These are phyloP conservation scores for Dactylorhiza incarnata DNA, from an alignment of 106 monocot genomes.

Conservation along the genomic window DNA sequence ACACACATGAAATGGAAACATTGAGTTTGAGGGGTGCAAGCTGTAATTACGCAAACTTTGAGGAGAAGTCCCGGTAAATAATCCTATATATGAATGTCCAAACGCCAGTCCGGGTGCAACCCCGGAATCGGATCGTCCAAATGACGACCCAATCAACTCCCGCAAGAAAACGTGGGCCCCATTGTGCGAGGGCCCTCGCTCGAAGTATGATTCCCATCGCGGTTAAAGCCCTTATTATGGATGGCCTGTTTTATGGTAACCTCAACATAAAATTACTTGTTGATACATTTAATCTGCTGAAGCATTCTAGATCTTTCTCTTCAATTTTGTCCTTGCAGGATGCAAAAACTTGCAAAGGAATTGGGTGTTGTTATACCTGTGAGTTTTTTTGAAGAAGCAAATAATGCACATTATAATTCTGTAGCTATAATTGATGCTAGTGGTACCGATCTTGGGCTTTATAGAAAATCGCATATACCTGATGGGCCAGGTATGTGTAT, in stretches of 20 bases:
- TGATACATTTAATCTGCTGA: neutral
- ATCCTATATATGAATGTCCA: too few relatives aligned
- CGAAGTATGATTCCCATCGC: too few relatives aligned
- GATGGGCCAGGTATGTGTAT: conserved; percentile 78
- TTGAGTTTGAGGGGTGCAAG: too few relatives aligned
- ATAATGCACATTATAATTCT: conserved; percentile 99
- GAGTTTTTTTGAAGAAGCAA: conserved; percentile 97
- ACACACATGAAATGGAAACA: too few relatives aligned
- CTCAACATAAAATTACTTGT: neutral
- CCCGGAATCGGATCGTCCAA: too few relatives aligned
- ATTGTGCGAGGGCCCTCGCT: too few relatives aligned
- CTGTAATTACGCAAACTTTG: too few relatives aligned
- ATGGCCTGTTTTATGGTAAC: neutral
- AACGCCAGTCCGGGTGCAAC: too few relatives aligned
- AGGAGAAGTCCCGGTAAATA: too few relatives aligned
- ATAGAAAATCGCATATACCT: conserved; percentile 97
- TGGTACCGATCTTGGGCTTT: conserved; percentile 92
- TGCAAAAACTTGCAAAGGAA: conserved; percentile 94
- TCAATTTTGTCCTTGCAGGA: conserved; percentile 30
- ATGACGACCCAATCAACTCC: too few relatives aligned
- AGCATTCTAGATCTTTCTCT: neutral
- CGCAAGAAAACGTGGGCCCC: too few relatives aligned
- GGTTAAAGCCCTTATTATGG: neutral
- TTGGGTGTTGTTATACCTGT: conserved; percentile 90
- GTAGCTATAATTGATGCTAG: conserved; percentile 87